Evolutionary conservation across 495 filamentous ascomycete genomes (phyloP), one percentile per base, ranked within the genome.

Genomic region (Lophiostoma macrostomum): DNA sequence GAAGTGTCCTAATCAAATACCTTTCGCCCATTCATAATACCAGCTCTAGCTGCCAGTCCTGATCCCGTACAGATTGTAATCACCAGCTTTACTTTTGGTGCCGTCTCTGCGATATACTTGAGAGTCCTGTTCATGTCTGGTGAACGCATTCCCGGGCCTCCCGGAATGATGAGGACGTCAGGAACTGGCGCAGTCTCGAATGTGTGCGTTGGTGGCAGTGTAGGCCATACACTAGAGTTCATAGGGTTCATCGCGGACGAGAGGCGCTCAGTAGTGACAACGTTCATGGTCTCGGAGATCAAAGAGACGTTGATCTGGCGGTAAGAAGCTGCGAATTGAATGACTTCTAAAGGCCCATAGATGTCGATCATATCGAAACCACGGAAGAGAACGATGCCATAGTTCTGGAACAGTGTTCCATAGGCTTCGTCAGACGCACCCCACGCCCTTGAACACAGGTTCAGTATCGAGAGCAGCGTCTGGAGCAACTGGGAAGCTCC

Each of bases 81-180:
- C 12, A 88, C 48, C 60, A 80, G 81, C 13, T 76, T 62, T 0
- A 83, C 58, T 12, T 53, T 42, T 0, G 76, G 76, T 53, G 70
- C 78, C 1, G 58, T 55, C 0, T 64, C 35, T 14, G 48, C 51
- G 54, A 87, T 65, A 49, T 74, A 85, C 0, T 69, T 58, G 31
- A 78, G 69, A 4, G 71, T 64, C 2, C 39, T 41, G 14, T 74
- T 64, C 41, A 69, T 63, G 8, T 48, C 42, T 6, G 69, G 55
- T 7, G 64, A 52, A 1, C 78, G 73, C 7, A 71, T 67, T 14
- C 84, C 85, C 1, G 64, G 5, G 0, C 86, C 86, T 3, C 86
- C 86, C 0, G 64, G 84, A 3, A 90, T 69, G 38, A 88, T 62
- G 3, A 90, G 73, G 5, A 86, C 76, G 42, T 90, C 84, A 7